Evolutionary conservation across 2,329 filamentous ascomycete species (phyloP).

Genomic region (Pseudonectria foliicola): DNA sequence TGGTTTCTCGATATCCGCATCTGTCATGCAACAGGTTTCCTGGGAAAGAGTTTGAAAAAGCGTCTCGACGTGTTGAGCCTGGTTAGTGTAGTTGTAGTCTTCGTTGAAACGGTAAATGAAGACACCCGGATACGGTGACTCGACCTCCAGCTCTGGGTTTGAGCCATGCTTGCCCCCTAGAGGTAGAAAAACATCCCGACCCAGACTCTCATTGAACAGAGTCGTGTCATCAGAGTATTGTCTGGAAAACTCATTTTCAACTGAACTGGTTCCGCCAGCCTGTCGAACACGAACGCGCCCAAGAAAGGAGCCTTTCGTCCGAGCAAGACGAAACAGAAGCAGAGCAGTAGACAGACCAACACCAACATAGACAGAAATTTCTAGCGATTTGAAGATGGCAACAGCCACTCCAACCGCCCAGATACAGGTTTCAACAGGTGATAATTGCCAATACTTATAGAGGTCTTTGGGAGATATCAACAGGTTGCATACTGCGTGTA

Average conservation of each 20-base stretch:
- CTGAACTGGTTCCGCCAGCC: conserved; percentile 2
- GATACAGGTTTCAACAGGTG: conserved; percentile 65
- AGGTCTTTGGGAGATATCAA: conserved; percentile 67
- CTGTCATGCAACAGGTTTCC: conserved; percentile 33
- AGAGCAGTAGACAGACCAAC: conserved; percentile 35
- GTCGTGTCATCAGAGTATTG: neutral
- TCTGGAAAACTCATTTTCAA: neutral
- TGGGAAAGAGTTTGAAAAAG: conserved; percentile 33
- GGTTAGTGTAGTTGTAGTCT: conserved; percentile 47
- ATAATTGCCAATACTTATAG: conserved; percentile 72
- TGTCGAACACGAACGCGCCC: conserved; percentile 27
- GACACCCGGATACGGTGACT: conserved; percentile 40
- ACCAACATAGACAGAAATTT: conserved; percentile 44
- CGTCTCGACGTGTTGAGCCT: conserved; percentile 38
- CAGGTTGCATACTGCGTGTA: conserved; percentile 73
- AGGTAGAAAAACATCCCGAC: conserved; percentile 34
- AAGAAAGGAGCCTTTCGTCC: conserved; percentile 41
- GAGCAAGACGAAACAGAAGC: conserved; percentile 38
- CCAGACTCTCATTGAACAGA: conserved; percentile 1
- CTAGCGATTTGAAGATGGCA: conserved; percentile 43
- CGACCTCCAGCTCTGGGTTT: conserved; percentile 37
- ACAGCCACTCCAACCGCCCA: conserved; percentile 66
- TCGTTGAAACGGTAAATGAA: conserved; percentile 46
- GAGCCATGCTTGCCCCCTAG: conserved; percentile 34
- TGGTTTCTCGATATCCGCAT: conserved; percentile 29